Evolutionary conservation across 2,329 filamentous ascomycete genomes (phyloP).

Genomic region (Herpotrichia juniperi): DNA sequence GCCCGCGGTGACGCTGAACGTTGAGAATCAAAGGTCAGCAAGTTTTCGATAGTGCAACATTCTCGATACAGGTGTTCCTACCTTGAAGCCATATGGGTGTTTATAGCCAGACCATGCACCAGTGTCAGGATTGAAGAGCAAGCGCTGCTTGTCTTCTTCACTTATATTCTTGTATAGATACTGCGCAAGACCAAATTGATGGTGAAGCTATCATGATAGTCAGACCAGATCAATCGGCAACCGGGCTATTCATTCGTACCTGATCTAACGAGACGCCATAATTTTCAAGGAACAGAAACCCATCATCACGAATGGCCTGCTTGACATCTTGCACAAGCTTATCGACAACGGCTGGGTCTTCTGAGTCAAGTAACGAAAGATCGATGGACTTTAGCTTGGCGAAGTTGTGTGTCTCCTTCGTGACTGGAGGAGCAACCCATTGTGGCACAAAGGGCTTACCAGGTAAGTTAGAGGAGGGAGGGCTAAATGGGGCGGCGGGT

Average conservation of each 20-base stretch:
- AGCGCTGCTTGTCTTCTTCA: constrained; percentile 56
- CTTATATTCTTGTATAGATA: constrained; percentile 58
- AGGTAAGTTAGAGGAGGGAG: constrained; percentile 24
- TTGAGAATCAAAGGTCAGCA: not conserved
- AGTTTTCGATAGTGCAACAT: not conserved
- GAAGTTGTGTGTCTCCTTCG: constrained; percentile 51
- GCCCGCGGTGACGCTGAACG: constrained; percentile 43
- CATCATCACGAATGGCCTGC: constrained; percentile 39
- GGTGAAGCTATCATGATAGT: constrained; percentile 48
- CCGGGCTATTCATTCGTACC: constrained; percentile 2
- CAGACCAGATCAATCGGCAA: too few relatives aligned
- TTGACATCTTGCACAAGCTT: constrained; percentile 50
- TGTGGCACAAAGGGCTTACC: constrained; percentile 27
- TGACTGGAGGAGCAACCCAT: constrained; percentile 51
- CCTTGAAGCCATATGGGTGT: constrained; percentile 55
- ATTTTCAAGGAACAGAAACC: constrained; percentile 55
- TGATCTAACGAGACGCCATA: constrained; percentile 56
- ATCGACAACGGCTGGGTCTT: constrained; percentile 47
- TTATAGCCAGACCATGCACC: constrained; percentile 61
- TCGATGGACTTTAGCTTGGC: constrained; percentile 44
- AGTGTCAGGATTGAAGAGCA: constrained; percentile 55
- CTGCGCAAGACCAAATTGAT: constrained; percentile 58
- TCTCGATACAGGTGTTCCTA: constrained; percentile 8
- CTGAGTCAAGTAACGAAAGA: constrained; percentile 37
- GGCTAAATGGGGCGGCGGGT: constrained; percentile 23